A percentile compares a stretch with the other conserved stretches of the same genome.
Evolutionary conservation across 2,329 filamentous ascomycete genomes (phyloP).

Genomic region (Neurospora crassa): DNA sequence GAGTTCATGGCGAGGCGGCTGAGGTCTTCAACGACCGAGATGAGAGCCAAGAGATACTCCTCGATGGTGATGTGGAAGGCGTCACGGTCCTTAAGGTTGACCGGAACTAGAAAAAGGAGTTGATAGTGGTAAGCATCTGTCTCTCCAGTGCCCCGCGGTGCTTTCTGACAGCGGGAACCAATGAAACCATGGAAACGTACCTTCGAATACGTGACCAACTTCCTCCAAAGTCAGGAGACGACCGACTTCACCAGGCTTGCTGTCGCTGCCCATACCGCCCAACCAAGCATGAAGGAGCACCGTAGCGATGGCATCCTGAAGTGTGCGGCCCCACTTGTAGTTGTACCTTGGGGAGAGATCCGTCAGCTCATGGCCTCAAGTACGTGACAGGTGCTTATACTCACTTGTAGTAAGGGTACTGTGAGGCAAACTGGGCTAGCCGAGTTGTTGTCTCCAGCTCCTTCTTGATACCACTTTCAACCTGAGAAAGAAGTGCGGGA

Average conservation of each 20-base stretch:
- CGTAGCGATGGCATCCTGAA: slow-evolving; percentile 66
- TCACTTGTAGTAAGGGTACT: slow-evolving; percentile 94
- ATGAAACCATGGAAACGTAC: slow-evolving; percentile 33
- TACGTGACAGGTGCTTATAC: slow-evolving; percentile 7
- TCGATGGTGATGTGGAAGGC: slow-evolving; percentile 94
- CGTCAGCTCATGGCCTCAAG: background rate
- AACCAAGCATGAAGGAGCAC: slow-evolving; percentile 62
- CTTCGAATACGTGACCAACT: slow-evolving; percentile 65
- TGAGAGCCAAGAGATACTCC: slow-evolving; percentile 86
- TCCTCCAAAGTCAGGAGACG: slow-evolving; percentile 81
- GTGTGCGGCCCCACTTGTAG: slow-evolving; percentile 68
- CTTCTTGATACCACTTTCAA: slow-evolving; percentile 61
- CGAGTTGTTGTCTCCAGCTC: slow-evolving; percentile 62
- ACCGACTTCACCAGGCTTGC: slow-evolving; percentile 43
- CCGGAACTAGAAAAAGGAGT: slow-evolving; percentile 53
- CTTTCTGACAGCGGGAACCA: background rate
- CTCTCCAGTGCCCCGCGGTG: background rate
- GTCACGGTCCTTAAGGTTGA: slow-evolving; percentile 83
- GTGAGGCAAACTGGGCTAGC: slow-evolving; percentile 64
- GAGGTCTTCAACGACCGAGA: slow-evolving; percentile 82
- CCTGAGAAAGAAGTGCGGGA: slow-evolving; percentile 55
- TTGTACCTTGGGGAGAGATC: slow-evolving; percentile 51
- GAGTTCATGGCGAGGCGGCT: slow-evolving; percentile 86
- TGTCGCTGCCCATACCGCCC: slow-evolving; percentile 56
- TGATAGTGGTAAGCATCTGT: background rate